Evolutionary conservation across 176 grass and related monocot species (phyloP), one percentile per base, ranked within the genome.

Genomic region (Guadua angustifolia): DNA sequence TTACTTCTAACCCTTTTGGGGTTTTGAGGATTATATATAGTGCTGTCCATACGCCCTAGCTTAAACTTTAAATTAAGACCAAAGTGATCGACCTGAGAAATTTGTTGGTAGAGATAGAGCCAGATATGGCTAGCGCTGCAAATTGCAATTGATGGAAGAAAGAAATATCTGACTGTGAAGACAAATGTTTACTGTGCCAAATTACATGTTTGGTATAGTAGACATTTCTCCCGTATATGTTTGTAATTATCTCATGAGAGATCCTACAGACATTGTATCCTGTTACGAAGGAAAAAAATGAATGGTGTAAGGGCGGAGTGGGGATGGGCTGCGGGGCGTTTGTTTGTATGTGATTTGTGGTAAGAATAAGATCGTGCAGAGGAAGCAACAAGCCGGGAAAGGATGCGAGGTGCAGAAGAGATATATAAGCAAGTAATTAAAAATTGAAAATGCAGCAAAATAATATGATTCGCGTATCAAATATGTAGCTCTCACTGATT

Each of bases 1-100:
- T 69, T 63, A 50, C 74, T 82, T 59, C 16, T 86, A 40, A 65
- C 42, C 35, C 46, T 13, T 74, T 38, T 74, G 6, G 15, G 39
- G 4, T 56, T 47, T 80, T 13, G 5, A 58, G 47, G 69, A 80
- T 39, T 39, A 42, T 33, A 51, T 21, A 25, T 29, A 26, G 22
- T 13, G 11, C 19, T 43, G 8, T 26, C 10, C 17, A 35, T 65
- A 63, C 14, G 24, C 2, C 18, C 10, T 82, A 59, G n/a, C 16
- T 58, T 43, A 69, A 57, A 4, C 19, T 56, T 79, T 7, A 55
- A 69, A 22, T 61, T 12, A 61, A 12, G 57, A 26, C 22, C 58
- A 26, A 59, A 17, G n/a, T 9, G 29, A 33, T 50, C 3, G 19
- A 29, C 57, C n/a, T 24, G 57, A 24, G 57, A 22, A 26, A 61